phyloP scores from a whole-genome alignment of 768 basidiomycete genomes.

The Boletus edulis region DNA sequence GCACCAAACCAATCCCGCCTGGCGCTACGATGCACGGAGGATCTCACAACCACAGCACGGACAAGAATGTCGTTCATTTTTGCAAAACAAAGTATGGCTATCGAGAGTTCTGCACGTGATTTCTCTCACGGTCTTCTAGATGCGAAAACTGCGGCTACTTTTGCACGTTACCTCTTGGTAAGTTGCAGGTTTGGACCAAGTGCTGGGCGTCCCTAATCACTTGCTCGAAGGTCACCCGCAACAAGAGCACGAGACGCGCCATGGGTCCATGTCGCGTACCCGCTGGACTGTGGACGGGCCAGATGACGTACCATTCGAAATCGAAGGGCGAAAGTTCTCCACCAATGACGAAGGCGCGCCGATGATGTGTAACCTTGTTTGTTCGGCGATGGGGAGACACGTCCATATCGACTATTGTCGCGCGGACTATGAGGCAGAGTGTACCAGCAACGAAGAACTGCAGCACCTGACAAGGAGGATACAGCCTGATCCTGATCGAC shows the following conservation, averaged over 20 bases:
- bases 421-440: conserved; percentile 33
- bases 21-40: conserved; percentile 45
- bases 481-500: conserved; percentile 42
- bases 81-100: conserved; percentile 46
- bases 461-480: conserved; percentile 46
- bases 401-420: conserved; percentile 58
- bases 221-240: conserved; percentile 49
- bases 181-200: background rate
- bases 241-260: conserved; percentile 58
- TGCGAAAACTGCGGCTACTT: conserved; percentile 57
- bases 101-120: background rate
- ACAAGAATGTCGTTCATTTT: conserved; percentile 47
- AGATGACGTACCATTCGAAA: conserved; percentile 47
- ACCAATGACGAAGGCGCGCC: conserved; percentile 57
- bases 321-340: conserved; percentile 55
- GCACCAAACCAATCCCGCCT: conserved; percentile 44
- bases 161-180: conserved; percentile 56
- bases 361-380: conserved; percentile 61
- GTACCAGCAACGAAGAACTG: conserved; percentile 39
- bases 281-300: conserved; percentile 56
- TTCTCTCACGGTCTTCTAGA: conserved; percentile 23
- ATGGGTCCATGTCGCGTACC: conserved; percentile 61
- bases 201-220: background rate
- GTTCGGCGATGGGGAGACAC: conserved; percentile 55
- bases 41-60: conserved; percentile 46